Base-by-base conservation (phyloP, 768 basidiomycete species). In the Collybiopsis luxurians region DNA sequence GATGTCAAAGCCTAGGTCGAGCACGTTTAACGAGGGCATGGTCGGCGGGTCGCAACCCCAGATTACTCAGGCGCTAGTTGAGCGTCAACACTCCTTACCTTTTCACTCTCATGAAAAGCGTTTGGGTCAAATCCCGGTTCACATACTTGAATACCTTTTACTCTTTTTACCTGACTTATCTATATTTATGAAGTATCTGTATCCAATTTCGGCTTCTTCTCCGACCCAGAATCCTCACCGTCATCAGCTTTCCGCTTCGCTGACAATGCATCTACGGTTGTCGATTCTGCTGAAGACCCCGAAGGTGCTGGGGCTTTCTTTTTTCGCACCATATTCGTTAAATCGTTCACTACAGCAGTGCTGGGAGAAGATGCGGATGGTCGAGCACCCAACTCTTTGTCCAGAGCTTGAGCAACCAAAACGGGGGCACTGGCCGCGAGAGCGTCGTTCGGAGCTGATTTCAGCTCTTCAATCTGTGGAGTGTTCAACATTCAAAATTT, bases 301-400 rank as follows among this genome's bases (percentile, higher is more conserved):
- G 31, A 13, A 5, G 31, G 72, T n/a, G 73, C 72, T 3, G 68
- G 57, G 1, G 72, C 63, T 70, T 92, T 93, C 79, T 95, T 98
- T 76, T 92, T 94, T 68, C 84, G 86, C 47, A 96, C 91, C 64
- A 91, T 87, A 5, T 82, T 81, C 1, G 91, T 95, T 43, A 96
- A 73, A 64, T 96, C 92, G 62, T 93, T 91, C 42, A 96, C 86
- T 15, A 76, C 72, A 3, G 74, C 71, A 36, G 72, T 64, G 46
- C 71, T 65, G 0, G 71, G 63, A 5, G 73, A 59, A 12, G 71
- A 63, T 12, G 75, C 62, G 17, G 77, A 64, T 1, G 74, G 56
- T 15, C 64, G 69, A 31, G 69, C 69, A 56, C 87, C 89, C 26
- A 93, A 76, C 59, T 89, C 90, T 47, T 76, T 74, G 62, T 93